Evolutionary conservation across 2,329 filamentous ascomycete species (phyloP), one percentile per base, ranked within the genome.

Genomic region (Didymella segeticola): DNA sequence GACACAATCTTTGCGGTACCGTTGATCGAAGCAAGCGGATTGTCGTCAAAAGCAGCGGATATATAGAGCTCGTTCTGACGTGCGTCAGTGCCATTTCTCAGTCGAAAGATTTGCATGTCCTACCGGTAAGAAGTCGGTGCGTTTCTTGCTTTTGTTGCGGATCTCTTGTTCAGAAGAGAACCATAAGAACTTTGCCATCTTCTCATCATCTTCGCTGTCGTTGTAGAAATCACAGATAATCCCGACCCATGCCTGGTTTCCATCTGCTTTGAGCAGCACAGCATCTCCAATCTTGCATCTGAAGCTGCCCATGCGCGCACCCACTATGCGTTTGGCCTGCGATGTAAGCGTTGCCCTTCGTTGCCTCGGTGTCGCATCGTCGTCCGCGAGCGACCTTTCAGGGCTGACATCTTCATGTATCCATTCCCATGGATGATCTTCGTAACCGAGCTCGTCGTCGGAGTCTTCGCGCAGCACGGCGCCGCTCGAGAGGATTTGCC

Each of bases 81-180:
- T 20, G 34, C 31, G 58, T 71, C 39, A 70, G 61, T 50, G 58
- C 27, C 6, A 31, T 43, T 15, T 19, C 19, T 31, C 22, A 19
- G 8, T 8, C 34, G 22, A 20, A 23, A 36, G 7, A 25, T 11
- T 22, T 10, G 30, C 25, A 65, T 37, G 19, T 22, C 38, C 77
- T 78, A 89, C 86, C 69, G 85, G 85, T 46, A 96, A 74, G 54
- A 86, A 91, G 75, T 99, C 95, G 11, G 80, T 83, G 67, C 91
- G 82, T 77, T 95, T 96, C 77, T 90, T 93, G 53, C 86, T 84
- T 70, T 88, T 89, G 66, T 90, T 95, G 23, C 88, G 85, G 56
- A 97, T 91, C 76, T 98, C 93, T 67, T 89, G 90, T 66, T 96
- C 90, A 0, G 90, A 91, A 0, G 90, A 92, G 71, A 99, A 97